Evolutionary conservation across 2,329 filamentous ascomycete species (phyloP), one percentile per base, ranked within the genome.

Genomic region (Dactylellina parvicollis): DNA sequence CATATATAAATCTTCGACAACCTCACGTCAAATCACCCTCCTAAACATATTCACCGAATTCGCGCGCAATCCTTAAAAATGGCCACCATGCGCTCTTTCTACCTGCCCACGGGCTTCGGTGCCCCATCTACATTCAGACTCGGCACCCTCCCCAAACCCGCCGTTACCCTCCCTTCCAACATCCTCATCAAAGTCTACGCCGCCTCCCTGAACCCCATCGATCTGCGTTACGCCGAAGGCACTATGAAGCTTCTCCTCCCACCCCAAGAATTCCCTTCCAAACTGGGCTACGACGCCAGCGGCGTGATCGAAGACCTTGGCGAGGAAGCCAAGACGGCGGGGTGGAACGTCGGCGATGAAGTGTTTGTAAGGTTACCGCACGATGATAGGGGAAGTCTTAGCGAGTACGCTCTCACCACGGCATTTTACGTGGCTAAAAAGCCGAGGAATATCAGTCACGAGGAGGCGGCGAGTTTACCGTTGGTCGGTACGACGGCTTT

Each of bases 191-290:
- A 79, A 50, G 81, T 84, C 7, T 78, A 82, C 59, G 82, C 83
- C 2, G 82, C 82, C 0, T 81, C 80, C 47, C 78, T 84, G 40
- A 84, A 85, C 69, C 82, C 83, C 0, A 77, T 84, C 2, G 83
- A 84, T 76, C 79, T 83, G 2, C 82, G 82, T 71, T 80, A 80
- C 56, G 82, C 82, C 0, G 76, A 77, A 14, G 82, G 82, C 0
- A 71, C 78, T 0, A 64, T 81, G 36, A 82, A 82, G 50, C 12
- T 78, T 9, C 78, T 78, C 4, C 9, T 80, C 2, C 49, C 20
- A 2, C 12, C 49, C 7, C 22, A 56, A 50, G 81, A 80, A 10
- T 83, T 83, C 46, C 82, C 82, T 0, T 82, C 81, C 46, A 80
- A 80, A 56, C 80, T 84, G 30, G 83, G 83, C 32, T 82, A 81